phyloP scores from a whole-genome alignment of 2,329 filamentous ascomycete genomes.

The Capronia coronata region DNA sequence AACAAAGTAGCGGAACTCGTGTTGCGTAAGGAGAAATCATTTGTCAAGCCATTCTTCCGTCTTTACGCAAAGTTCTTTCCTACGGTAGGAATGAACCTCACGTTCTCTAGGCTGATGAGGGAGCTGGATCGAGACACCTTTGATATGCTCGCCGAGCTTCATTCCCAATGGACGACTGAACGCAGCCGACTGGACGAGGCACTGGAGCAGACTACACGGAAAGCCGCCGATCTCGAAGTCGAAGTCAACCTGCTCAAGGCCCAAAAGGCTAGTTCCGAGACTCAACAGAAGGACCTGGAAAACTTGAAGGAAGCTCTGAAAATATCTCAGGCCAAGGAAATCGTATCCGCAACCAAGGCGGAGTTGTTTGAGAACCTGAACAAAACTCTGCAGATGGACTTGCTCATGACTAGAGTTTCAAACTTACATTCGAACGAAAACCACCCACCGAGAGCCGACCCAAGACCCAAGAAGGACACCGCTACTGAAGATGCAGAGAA shows the following conservation, averaged over 20 bases:
- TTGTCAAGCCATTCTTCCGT: constrained; percentile 4
- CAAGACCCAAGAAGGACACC: not conserved
- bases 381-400: constrained; percentile 2
- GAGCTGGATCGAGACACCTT: not conserved
- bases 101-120: not conserved
- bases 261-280: not conserved
- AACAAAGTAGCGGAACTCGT: not conserved
- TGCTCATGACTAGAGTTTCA: not conserved
- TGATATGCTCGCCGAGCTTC: not conserved
- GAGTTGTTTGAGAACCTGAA: not conserved
- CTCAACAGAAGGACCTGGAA: not conserved
- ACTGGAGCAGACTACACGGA: constrained; percentile 1
- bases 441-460: not conserved
- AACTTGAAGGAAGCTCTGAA: constrained; percentile 1
- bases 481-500: not conserved
- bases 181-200: not conserved
- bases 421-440: not conserved
- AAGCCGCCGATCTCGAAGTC: not conserved
- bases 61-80: constrained; percentile 4
- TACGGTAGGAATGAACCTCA: not conserved
- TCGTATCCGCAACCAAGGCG: not conserved
- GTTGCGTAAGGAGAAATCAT: constrained; percentile 4
- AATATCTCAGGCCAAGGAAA: not conserved
- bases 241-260: not conserved
- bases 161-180: not conserved